These are phyloP conservation scores for Parmelia sp. DNA, from an alignment of 495 filamentous ascomycete genomes.

Conservation along the genomic window DNA sequence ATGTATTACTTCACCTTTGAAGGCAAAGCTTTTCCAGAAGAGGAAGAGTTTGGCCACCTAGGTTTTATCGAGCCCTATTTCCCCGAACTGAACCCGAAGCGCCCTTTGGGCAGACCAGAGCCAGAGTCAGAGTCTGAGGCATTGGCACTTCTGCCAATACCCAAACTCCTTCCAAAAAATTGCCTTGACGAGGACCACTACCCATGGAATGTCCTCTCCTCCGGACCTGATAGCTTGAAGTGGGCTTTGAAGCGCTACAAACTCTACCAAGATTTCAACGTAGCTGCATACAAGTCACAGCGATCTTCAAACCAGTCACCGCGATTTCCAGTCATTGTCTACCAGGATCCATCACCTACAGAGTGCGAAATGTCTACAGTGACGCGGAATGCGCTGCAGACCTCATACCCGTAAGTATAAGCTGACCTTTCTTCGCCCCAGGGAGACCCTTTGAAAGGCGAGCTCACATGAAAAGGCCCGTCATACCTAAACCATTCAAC, in stretches of 20 bases:
- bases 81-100: background rate
- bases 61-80: background rate
- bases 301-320: background rate
- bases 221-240: background rate
- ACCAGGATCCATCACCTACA: background rate
- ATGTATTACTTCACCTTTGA: background rate
- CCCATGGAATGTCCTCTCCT: background rate
- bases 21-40: background rate
- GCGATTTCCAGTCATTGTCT: background rate
- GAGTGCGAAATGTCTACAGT: slow-evolving; percentile 62
- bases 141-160: background rate
- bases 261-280: background rate
- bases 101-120: background rate
- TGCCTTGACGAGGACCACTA: background rate
- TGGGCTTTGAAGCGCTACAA: background rate
- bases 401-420: slow-evolving; percentile 53
- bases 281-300: background rate
- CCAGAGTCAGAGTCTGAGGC: no score
- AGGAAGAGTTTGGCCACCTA: background rate
- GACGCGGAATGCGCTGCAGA: slow-evolving; percentile 60
- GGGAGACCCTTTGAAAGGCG: slow-evolving; percentile 9
- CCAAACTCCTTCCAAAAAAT: background rate
- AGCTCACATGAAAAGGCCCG: slow-evolving; percentile 47
- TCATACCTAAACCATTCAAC: slow-evolving; percentile 74
- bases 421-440: background rate